Evolutionary conservation across 139 green algal species (phyloP).

Genomic region (Chlorella sp.): DNA sequence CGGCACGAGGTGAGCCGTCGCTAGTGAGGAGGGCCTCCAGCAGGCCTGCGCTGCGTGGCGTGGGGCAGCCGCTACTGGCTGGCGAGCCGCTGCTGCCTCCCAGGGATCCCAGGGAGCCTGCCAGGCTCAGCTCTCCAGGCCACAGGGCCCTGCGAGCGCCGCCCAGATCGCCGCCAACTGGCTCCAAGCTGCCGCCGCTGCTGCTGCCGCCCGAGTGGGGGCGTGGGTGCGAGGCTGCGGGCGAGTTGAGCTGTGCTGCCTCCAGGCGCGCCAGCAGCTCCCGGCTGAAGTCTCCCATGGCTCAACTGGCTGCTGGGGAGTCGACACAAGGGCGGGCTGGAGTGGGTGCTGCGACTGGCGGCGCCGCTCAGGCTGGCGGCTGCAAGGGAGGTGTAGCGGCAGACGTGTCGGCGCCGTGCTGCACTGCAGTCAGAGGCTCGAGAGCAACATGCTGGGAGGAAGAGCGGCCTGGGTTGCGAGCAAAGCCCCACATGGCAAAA

Average conservation of each 20-base stretch:
- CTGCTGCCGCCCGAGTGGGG: not conserved
- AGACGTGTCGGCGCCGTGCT: not conserved
- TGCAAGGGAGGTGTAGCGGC: not conserved
- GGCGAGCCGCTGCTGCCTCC: conserved; percentile 1
- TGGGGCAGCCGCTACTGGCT: not conserved
- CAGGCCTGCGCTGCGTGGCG: conserved; percentile 1
- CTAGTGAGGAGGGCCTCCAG: conserved; percentile 6
- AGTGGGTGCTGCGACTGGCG: too few relatives aligned
- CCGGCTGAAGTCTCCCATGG: conserved; percentile 15
- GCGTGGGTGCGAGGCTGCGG: not conserved
- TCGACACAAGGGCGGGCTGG: too few relatives aligned
- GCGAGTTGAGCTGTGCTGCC: conserved; percentile 16
- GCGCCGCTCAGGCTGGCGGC: not conserved
- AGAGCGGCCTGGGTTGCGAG: too few relatives aligned
- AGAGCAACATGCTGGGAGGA: too few relatives aligned
- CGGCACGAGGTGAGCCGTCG: conserved; percentile 8
- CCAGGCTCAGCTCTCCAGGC: not conserved
- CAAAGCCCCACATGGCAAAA: too few relatives aligned
- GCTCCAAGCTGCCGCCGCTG: not conserved
- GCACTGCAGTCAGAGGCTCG: too few relatives aligned
- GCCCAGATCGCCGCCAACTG: not conserved
- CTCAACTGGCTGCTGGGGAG: too few relatives aligned
- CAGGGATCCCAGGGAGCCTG: too few relatives aligned
- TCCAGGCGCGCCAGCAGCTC: conserved; percentile 26
- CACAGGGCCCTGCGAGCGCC: conserved; percentile 5